Percentiles rank a stretch among this genome's conserved stretches.
These are phyloP conservation scores for Gynostemma pentaphyllum DNA, from an alignment of 306 rosid species.

Conservation along the genomic window DNA sequence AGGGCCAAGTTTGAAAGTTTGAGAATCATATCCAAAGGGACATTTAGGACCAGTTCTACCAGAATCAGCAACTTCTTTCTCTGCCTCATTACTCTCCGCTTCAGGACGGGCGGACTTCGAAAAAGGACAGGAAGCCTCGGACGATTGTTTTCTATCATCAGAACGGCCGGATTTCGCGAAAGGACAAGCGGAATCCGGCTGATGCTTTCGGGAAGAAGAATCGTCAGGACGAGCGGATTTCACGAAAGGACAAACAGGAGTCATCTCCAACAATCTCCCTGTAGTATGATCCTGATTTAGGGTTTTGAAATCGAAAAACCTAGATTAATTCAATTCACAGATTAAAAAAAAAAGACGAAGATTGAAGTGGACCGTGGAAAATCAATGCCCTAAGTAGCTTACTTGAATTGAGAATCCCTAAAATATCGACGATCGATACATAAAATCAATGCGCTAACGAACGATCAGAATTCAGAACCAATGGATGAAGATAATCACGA, in stretches of 20 bases:
- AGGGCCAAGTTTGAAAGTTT: conserved; percentile 84
- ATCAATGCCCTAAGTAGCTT: conserved; percentile 1
- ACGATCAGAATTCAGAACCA: too few species aligned
- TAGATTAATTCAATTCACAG: background rate
- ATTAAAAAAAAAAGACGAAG: background rate
- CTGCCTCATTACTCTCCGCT: conserved; percentile 1
- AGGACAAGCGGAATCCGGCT: conserved; percentile 49
- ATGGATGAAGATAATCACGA: too few species aligned
- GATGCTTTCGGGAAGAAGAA: conserved; percentile 16
- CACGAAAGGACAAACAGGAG: conserved; percentile 84
- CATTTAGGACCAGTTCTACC: conserved; percentile 39
- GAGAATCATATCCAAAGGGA: conserved; percentile 78
- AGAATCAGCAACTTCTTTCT: conserved; percentile 1
- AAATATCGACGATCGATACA: background rate
- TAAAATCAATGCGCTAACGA: too few species aligned
- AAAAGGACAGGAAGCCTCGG: conserved; percentile 4
- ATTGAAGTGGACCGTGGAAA: background rate
- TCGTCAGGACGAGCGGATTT: conserved; percentile 79
- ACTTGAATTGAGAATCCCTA: background rate
- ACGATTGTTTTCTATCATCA: conserved; percentile 29
- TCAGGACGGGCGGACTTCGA: background rate
- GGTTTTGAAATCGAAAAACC: background rate
- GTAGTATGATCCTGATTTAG: background rate
- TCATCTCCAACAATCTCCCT: conserved; percentile 26
- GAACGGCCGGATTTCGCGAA: conserved; percentile 79